Conservation (phyloP, 306 rosid genomes). For the Quercus rubra region DNA sequence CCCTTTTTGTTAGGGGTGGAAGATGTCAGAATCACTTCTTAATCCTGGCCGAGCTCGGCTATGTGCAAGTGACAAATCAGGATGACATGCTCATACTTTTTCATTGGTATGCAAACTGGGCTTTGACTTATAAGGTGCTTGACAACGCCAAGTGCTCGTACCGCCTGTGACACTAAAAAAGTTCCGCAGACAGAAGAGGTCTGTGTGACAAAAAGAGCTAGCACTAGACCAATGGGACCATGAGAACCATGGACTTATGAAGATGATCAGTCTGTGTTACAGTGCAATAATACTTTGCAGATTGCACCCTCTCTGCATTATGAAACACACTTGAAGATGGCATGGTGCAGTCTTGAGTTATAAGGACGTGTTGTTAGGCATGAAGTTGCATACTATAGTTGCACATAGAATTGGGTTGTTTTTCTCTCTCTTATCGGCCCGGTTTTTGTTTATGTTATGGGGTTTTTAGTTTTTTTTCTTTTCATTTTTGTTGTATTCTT, state of each 20-base stretch:
- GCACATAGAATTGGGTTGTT: background rate
- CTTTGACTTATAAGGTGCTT: background rate
- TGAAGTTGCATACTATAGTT: conserved; percentile 7
- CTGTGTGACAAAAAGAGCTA: background rate
- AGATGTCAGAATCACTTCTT: conserved; percentile 85
- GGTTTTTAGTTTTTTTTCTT: background rate
- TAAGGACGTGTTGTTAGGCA: conserved; percentile 3
- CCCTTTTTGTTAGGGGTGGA: conserved; percentile 69
- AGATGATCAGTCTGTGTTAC: conserved; percentile 3
- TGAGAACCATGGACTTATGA: conserved; percentile 26
- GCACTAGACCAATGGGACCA: conserved; percentile 3
- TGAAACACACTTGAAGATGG: conserved; percentile 21
- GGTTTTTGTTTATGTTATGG: background rate
- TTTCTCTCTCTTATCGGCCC: background rate
- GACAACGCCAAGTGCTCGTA: conserved; percentile 2
- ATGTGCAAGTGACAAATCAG: conserved; percentile 30
- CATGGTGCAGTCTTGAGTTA: conserved; percentile 13
- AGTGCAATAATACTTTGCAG: background rate
- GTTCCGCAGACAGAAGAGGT: background rate
- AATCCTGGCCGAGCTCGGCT: conserved; percentile 97
- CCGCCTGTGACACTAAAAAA: background rate
- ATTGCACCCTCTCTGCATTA: background rate
- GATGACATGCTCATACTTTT: conserved; percentile 21
- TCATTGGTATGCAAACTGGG: conserved; percentile 23
- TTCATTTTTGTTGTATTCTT: background rate